Evolutionary conservation across 2,329 filamentous ascomycete species (phyloP).

Genomic region (Cytospora schulzeri): DNA sequence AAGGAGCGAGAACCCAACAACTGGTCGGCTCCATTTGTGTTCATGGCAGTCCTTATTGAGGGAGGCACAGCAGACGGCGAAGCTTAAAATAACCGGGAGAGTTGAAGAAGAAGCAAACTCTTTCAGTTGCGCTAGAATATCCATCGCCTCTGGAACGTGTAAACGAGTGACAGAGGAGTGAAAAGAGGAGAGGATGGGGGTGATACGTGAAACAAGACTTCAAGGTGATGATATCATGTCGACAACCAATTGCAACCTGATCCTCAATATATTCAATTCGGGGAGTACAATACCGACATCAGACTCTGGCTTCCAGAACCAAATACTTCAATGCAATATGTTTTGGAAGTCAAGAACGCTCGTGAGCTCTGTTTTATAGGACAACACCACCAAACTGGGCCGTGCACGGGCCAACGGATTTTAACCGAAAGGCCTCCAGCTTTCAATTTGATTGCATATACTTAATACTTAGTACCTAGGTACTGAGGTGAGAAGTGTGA

Average conservation of each 20-base stretch:
- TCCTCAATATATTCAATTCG: background rate
- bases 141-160: background rate
- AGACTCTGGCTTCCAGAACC: background rate
- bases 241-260: background rate
- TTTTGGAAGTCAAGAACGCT: background rate
- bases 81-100: background rate
- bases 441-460: background rate
- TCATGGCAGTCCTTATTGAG: background rate
- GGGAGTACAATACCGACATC: background rate
- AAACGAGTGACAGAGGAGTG: slow-evolving; percentile 15
- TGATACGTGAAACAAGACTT: background rate
- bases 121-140: background rate
- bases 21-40: slow-evolving; percentile 8
- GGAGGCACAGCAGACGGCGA: slow-evolving; percentile 5
- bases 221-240: background rate
- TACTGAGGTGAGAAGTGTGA: no score
- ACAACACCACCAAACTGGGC: background rate
- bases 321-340: background rate
- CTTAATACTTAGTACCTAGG: no score
- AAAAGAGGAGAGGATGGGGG: background rate
- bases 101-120: background rate
- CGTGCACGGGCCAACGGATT: background rate
- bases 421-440: background rate
- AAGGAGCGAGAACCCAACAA: slow-evolving; percentile 29
- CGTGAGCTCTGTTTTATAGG: background rate